A percentile compares a stretch with the other conserved stretches of the same genome.
These are phyloP conservation scores for Adiantum capillusveneris DNA, from an alignment of 75 land plant species.

Conservation along the genomic window DNA sequence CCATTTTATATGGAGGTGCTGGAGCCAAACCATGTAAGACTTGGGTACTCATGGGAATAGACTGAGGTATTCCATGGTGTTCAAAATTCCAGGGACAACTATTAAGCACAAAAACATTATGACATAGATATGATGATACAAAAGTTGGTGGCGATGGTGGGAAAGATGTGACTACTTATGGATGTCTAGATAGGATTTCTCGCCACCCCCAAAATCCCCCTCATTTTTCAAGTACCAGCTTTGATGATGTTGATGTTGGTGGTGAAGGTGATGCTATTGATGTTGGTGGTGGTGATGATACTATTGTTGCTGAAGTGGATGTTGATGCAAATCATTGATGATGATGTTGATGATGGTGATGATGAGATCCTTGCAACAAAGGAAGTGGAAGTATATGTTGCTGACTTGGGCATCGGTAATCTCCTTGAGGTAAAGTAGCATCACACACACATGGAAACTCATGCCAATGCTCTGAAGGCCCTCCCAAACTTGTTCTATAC, in stretches of 20 bases:
- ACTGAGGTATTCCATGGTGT: background rate
- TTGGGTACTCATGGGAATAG: background rate
- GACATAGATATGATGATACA: background rate
- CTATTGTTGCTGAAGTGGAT: too few species aligned
- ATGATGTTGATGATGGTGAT: too few species aligned
- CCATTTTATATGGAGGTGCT: constrained; percentile 1
- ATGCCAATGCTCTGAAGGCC: too few species aligned
- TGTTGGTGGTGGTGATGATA: background rate
- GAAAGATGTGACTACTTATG: background rate
- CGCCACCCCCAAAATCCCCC: background rate
- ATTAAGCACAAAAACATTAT: background rate
- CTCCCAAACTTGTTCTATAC: too few species aligned
- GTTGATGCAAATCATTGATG: too few species aligned
- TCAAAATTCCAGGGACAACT: background rate
- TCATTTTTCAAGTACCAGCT: background rate
- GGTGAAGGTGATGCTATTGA: background rate
- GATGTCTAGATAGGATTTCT: background rate
- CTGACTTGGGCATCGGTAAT: too few species aligned
- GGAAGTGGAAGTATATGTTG: too few species aligned
- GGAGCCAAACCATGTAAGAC: background rate
- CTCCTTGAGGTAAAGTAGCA: too few species aligned
- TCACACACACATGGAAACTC: too few species aligned
- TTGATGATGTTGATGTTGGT: background rate
- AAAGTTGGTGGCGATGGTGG: background rate
- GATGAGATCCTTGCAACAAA: too few species aligned